Base-by-base conservation (phyloP, 2,329 filamentous ascomycete genomes). In the Fusarium brachygibbosum region DNA sequence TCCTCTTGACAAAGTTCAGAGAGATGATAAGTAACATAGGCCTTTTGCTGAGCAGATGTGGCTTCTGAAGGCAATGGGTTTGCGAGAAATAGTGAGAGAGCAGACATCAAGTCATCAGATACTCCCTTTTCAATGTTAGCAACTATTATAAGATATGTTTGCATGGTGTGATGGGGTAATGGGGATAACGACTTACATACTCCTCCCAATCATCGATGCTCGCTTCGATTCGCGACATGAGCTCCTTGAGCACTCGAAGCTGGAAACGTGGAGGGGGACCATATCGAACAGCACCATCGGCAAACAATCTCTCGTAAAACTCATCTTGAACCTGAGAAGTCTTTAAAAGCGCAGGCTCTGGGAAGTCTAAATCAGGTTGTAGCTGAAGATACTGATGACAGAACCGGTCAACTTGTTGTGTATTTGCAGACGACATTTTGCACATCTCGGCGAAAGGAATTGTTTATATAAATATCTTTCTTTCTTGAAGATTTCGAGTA, bases 181-280 rank as follows among this genome's bases (percentile, higher is more conserved):
- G n/a, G n/a, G n/a, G n/a, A n/a, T n/a, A n/a, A n/a, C n/a, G n/a
- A 83, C 92, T 83, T 91, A 97, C 94, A 90, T 97, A 89, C 84
- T 93, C 85, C 72, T 97, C 92, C 79, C 93, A 94, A 78, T 97
- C 89, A 59, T 88, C 84, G 48, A 97, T 93, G 34, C 91, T 87
- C 31, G 84, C 81, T 78, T 97, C 93, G 53, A 97, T 89, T 58
- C 84, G 87, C 10, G 84, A 80, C 14, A 93, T 82, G 34, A 98
- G 83, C 66, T 88, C 82, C 77, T 97, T 97, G 52, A 98, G 79
- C 1, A 93, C 86, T 62, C 88, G 86, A 17, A 91, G 79, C 70
- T 90, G 88, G 76, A 97, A 97, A 52, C 90, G 82, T 21, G 84
- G 81, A 10, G 92, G 91, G 19, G 92, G 91, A 10, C 87, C 81